Evolutionary conservation across 2,329 filamentous ascomycete genomes (phyloP), one percentile per base, ranked within the genome.

Genomic region (Grosmannia clavigera): DNA sequence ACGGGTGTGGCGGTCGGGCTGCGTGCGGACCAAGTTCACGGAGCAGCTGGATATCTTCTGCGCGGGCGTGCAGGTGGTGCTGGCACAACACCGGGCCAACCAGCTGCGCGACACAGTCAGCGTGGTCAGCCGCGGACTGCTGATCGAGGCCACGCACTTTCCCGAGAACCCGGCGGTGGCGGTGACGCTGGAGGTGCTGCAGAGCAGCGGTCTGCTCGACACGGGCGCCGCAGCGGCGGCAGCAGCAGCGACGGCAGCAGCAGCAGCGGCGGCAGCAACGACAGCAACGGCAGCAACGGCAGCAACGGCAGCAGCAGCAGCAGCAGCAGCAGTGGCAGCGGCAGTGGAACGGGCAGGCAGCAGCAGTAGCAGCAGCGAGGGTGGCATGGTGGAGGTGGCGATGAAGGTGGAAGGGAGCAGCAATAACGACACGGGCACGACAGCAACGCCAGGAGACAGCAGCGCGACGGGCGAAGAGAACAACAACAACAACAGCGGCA

Each of bases 1-100:
- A 0, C 77, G 84, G 10, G 77, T 86, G n/a, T 87, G 84, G 84
- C 80, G 78, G 62, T 80, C 79, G 3, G 81, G 81, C 11, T 87
- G 84, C 66, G 79, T 85, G 29, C 77, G 84, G 55, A 84, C 82
- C 9, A 80, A 81, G 58, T 74, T 86, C 25, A 80, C 81, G 9
- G 81, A 85, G 63, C 79, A 83, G 62, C 74, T 86, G 29, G 80
- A 84, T 58, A 73, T 86, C 14, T 86, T 85, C 67, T 82, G 82
- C 14, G 82, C 83, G 5, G 82, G 82, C 6, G 78, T 86, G 0
- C 82, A 86, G 65, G 79, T 82, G 25, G 82, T 85, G 1, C 73
- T 85, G 58, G 80, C 82, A 0, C 81, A 84, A 66, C 79, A 80
- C 61, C 74, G 81, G 14, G 78, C 84, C 61, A 84, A 83, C 62